Base-by-base conservation (phyloP, 2,329 filamentous ascomycete species). In the Pseudogymnoascus pannorum region DNA sequence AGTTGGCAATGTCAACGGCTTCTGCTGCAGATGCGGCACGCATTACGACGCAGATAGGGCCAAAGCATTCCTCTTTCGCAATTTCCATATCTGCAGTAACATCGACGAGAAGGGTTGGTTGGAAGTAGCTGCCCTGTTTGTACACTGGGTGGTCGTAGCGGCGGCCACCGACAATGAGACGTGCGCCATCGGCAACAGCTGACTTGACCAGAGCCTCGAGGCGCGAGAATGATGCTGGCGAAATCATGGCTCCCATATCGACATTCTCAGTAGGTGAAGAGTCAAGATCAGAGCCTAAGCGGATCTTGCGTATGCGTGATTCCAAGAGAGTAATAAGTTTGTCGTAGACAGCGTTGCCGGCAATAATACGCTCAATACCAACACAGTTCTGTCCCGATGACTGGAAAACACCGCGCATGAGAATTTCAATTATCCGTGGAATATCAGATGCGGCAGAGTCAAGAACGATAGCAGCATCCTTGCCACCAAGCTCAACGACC, bases 311-410 rank as follows among this genome's bases (percentile, higher is more conserved):
- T 66, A 97, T 90, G 64, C 88, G 87, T 9, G 89, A 87, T 59
- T 85, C 82, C 18, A 99, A 83, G 64, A 86, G 79, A 4, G 79
- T 74, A 59, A 96, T 77, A 20, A 99, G 82, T 61, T 79, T 79
- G 64, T 88, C 80, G 77, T 97, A 96, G 59, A 90, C 81, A n/a
- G 77, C 78, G 1, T 91, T 87, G 14, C 89, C 82, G 22, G 88
- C 91, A 67, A 97, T 87, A 70, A 97, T 87, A 61, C 94, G 89
- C 77, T 99, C 94, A 67, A 97, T 93, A 61, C 94, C 94, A 71
- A 99, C 93, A 75, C 94, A 99, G 77, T 99, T 99, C 75, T 99
- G 94, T 1, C 94, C 94, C 14, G 92, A 88, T 59, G 92, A 92
- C 75, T 99, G 94, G 76, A 97, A 99, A 8, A 91, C 91, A 59